phyloP scores from a whole-genome alignment of 2,329 filamentous ascomycete species.

The Xylariales sp. region DNA sequence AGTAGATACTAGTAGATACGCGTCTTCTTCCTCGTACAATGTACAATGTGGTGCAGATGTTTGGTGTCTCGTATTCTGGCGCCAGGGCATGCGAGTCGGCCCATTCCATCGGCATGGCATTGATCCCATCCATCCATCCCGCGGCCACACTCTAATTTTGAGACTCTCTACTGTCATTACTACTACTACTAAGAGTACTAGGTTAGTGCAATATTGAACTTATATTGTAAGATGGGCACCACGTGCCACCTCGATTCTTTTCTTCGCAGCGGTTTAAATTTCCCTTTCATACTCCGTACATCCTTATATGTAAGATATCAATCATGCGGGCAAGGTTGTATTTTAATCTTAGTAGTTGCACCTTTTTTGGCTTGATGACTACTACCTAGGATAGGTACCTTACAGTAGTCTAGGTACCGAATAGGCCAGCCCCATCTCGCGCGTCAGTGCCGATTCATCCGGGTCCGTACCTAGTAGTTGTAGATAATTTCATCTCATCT shows the following conservation, averaged over 20 bases:
- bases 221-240: neutral
- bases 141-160: neutral
- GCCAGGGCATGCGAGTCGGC: neutral
- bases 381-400: too few relatives aligned
- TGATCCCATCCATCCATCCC: conserved; percentile 2
- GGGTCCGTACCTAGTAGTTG: neutral
- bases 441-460: conserved; percentile 30
- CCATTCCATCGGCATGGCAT: too few relatives aligned
- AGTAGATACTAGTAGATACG: neutral
- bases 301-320: neutral
- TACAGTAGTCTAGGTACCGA: too few relatives aligned
- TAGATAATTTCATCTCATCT: conserved; percentile 19
- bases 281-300: too few relatives aligned
- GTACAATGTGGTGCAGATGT: too few relatives aligned
- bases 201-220: neutral
- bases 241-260: neutral
- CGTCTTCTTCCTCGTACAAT: neutral
- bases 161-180: neutral
- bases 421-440: neutral
- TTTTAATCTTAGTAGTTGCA: neutral
- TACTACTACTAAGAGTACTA: neutral
- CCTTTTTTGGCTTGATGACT: neutral
- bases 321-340: neutral
- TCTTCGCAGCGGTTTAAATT: neutral
- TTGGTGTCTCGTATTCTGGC: conserved; percentile 17